Percentiles rank a stretch among this genome's conserved stretches.
These are phyloP conservation scores for Starmerella davenportii DNA, from an alignment of 805 yeast species.

Conservation along the genomic window DNA sequence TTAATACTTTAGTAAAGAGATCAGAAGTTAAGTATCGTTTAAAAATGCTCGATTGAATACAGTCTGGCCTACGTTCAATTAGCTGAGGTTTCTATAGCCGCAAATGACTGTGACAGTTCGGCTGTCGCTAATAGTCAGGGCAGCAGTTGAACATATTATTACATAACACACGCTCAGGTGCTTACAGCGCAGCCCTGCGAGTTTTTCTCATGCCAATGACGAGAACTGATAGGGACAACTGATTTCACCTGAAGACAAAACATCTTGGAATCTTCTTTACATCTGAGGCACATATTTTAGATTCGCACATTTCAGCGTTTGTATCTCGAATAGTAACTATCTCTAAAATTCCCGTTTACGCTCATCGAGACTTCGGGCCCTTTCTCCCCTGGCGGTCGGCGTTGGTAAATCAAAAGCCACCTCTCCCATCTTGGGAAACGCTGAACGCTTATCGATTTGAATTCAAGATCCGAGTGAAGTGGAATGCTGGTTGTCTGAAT, in stretches of 20 bases:
- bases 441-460: slow-evolving; percentile 62
- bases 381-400: slow-evolving; percentile 26
- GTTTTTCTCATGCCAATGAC: too few species aligned
- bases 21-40: too few species aligned
- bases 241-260: slow-evolving; percentile 16
- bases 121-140: too few species aligned
- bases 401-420: slow-evolving; percentile 61
- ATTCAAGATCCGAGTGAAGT: slow-evolving; percentile 51
- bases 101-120: too few species aligned
- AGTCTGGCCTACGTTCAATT: too few species aligned
- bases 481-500: slow-evolving; percentile 35
- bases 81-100: too few species aligned
- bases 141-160: too few species aligned
- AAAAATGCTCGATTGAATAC: too few species aligned
- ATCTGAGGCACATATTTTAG: slow-evolving; percentile 13
- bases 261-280: slow-evolving; percentile 21
- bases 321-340: slow-evolving; percentile 57
- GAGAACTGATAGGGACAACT: slow-evolving; percentile 24
- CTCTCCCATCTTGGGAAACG: slow-evolving; percentile 89
- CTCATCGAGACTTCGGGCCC: slow-evolving; percentile 36
- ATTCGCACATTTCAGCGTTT: neutral
- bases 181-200: too few species aligned
- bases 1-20: too few species aligned
- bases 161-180: too few species aligned
- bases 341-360: slow-evolving; percentile 41